Percentiles rank a stretch among this genome's conserved stretches.
phyloP scores from a whole-genome alignment of 1,284 basidiomycete species.

The Pisolithus thermaeus region DNA sequence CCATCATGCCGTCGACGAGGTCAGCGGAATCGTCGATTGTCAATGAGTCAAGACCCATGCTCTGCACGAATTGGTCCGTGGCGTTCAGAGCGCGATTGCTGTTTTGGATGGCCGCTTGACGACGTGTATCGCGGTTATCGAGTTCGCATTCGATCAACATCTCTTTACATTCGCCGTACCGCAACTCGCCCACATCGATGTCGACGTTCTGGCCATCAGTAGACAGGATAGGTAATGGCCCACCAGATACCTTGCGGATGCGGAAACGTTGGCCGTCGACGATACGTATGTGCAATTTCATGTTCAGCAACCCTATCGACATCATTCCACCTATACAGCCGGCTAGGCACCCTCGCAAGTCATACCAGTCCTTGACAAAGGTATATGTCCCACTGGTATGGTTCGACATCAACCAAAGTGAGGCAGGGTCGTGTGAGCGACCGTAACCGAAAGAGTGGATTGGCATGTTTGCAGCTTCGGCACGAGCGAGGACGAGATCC shows the following conservation, averaged over 20 bases:
- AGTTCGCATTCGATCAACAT: constrained; percentile 92
- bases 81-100: constrained; percentile 49
- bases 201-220: constrained; percentile 90
- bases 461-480: constrained; percentile 92
- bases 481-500: constrained; percentile 93
- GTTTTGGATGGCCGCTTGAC: constrained; percentile 15
- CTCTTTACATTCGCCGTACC: constrained; percentile 90
- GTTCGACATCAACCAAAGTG: constrained; percentile 98
- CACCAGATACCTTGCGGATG: constrained; percentile 87
- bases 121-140: constrained; percentile 63
- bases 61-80: constrained; percentile 75
- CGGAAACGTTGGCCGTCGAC: constrained; percentile 80
- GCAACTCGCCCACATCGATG: constrained; percentile 88
- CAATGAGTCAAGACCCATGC: constrained; percentile 72
- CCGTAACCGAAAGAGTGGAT: constrained; percentile 98
- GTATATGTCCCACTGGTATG: constrained; percentile 97
- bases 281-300: constrained; percentile 90
- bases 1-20: constrained; percentile 81
- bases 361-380: constrained; percentile 94
- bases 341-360: constrained; percentile 82
- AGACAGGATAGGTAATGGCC: constrained; percentile 76
- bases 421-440: constrained; percentile 92
- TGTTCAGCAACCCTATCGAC: constrained; percentile 82
- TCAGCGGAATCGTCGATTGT: constrained; percentile 65
- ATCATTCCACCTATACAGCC: constrained; percentile 93